Base-by-base conservation (phyloP, 1,284 basidiomycete species). In the Omphalotus olearius region DNA sequence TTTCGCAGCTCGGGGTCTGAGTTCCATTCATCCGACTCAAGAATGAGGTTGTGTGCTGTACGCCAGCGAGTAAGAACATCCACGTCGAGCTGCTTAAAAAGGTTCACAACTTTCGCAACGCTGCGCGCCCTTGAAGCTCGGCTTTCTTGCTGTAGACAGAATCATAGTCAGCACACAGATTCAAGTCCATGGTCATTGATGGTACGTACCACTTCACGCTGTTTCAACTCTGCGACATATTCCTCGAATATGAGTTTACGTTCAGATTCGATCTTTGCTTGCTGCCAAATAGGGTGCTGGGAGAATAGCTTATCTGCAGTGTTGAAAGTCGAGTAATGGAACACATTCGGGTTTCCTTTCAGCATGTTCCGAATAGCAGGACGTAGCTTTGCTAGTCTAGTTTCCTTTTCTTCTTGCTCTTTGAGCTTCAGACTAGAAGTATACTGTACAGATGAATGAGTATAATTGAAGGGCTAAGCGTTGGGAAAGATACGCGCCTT, bases 11-110 rank as follows among this genome's bases (percentile, higher is more conserved):
- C 87, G 0, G 70, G 58, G 61, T 96, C 91, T 18, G 71, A 67
- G 38, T 76, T 79, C 85, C 90, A 98, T 47, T 86, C 85, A 0
- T 86, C 80, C 1, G 91, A 89, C 17, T 86, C 83, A 9, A 82
- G 62, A 35, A 98, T 81, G 56, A 88, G 73, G 18, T 81, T 77
- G 59, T 91, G 85, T 2, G 92, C 93, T 50, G 82, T 78, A 41
- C 87, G 79, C 93, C 94, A 98, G 40, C 90, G 84, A 0, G 93
- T 94, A 18, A 90, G 75, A 46, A 95, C 92, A 58, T 92, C 90
- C 16, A 97, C 87, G 54, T 89, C 82, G 33, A 97, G 78, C 35
- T 83, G 74, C 62, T 88, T 90, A 74, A 94, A 88, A 35, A 96
- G 74, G 1, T 78, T 69, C 14, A 89, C 82, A 36, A 97, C 81